Evolutionary conservation across 345 rosid genomes (phyloP), one percentile per base, ranked within the genome.

Genomic region (Bruguiera gymnorhiza): DNA sequence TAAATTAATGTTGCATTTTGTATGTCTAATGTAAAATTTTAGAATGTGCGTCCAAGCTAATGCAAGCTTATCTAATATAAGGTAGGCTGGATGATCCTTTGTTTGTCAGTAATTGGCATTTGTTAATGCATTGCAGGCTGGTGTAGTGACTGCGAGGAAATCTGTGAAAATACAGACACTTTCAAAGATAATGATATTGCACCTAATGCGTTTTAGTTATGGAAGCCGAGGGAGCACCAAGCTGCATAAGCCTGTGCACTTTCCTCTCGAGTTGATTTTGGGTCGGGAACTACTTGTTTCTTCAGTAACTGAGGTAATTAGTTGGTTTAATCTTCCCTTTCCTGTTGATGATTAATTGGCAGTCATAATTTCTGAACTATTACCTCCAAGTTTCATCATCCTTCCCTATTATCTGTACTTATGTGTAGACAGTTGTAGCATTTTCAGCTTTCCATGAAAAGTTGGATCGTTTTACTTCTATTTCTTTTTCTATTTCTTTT

Each of bases 161-260:
- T 86, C 86, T 7, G 82, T 88, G 64, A 80, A 90, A 84, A 95
- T 95, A 75, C 88, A 87, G 79, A 84, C 81, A 20, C 96, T 89
- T 66, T 86, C 99, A 11, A 90, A 87, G 85, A 79, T 95, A 76
- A 80, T 95, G 93, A 90, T 95, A 75, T 80, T 95, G 84, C 99
- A 95, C 76, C 80, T 95, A 36, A 92, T 82, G 96, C 97, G 99
- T 15, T 95, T 95, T 79, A 80, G 89, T 75, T 95, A 92, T 68
- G 99, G 94, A 79, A 88, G 80, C 78, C 91, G 85, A 77, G 98
- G 99, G 73, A 92, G 98, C 81, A 82, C 98, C 36, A 95, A 95
- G 83, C 63, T 95, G 80, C 89, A 81, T 69, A 95, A 95, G 75
- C 86, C 90, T 20, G 89, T 95, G 71, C 85, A 53, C 70, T 95